These are phyloP conservation scores for Rhipidocladum racemiflorum DNA, from an alignment of 176 grass and related monocot genomes.

Conservation along the genomic window DNA sequence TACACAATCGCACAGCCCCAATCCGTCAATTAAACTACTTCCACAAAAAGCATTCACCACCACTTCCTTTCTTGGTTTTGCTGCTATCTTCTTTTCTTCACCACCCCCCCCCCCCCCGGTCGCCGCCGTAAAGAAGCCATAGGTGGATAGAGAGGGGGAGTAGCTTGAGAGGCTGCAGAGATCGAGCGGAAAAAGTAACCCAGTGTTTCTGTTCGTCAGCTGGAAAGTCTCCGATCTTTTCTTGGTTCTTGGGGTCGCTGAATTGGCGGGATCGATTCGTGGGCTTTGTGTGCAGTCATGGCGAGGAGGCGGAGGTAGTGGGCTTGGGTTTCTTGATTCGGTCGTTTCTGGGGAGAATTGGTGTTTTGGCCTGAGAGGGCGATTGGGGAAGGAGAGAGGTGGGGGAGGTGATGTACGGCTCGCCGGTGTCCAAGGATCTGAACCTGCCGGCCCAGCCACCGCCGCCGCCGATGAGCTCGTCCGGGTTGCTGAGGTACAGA, in stretches of 20 bases:
- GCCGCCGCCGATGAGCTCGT: slow-evolving; percentile 62
- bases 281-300: slow-evolving; percentile 27
- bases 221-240: slow-evolving; percentile 40
- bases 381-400: background rate
- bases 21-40: slow-evolving; percentile 30
- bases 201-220: background rate
- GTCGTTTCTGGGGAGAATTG: background rate
- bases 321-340: background rate
- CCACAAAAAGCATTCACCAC: slow-evolving; percentile 13
- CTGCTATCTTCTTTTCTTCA: background rate
- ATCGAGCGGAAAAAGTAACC: slow-evolving; percentile 20
- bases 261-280: slow-evolving; percentile 16
- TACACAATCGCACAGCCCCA: slow-evolving; percentile 19
- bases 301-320: slow-evolving; percentile 48
- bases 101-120: background rate
- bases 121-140: slow-evolving; percentile 38
- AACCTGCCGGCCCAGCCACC: slow-evolving; percentile 61
- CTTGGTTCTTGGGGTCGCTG: slow-evolving; percentile 4
- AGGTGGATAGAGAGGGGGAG: background rate
- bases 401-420: slow-evolving; percentile 76
- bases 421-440: slow-evolving; percentile 81
- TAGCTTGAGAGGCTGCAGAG: slow-evolving; percentile 18
- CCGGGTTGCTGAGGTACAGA: slow-evolving; percentile 76
- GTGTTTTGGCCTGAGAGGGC: background rate
- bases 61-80: slow-evolving; percentile 25